These are phyloP conservation scores for Vickermania spadyakhi DNA, from an alignment of 208 protist species.

Conservation along the genomic window DNA sequence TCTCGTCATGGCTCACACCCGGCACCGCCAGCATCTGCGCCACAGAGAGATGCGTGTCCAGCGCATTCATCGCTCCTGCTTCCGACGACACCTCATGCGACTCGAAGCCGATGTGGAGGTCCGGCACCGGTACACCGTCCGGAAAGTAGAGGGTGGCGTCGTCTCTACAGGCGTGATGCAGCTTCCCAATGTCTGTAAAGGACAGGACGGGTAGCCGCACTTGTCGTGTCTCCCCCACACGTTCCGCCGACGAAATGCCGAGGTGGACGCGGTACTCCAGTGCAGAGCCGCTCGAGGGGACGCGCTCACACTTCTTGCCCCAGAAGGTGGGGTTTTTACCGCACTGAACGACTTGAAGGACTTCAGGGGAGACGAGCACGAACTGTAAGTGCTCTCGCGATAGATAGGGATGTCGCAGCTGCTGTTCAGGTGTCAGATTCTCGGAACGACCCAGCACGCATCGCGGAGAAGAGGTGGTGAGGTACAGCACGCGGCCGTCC, in stretches of 20 bases:
- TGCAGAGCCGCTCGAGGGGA: conserved; percentile 8
- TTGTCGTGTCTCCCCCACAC: conserved; percentile 4
- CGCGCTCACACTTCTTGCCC: conserved; percentile 10
- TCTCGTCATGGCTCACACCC: too few species aligned
- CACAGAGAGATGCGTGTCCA: conserved; percentile 14
- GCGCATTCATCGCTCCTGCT: conserved; percentile 13
- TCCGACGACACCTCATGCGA: conserved; percentile 2
- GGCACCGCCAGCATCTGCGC: conserved; percentile 44
- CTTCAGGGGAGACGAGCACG: conserved; percentile 13
- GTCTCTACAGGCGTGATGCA: conserved; percentile 4
- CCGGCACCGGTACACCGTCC: conserved; percentile 37
- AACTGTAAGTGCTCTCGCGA: conserved; percentile 54
- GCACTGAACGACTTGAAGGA: conserved; percentile 14
- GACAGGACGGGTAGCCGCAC: conserved; percentile 16
- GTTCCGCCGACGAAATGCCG: background rate
- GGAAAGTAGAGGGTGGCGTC: conserved; percentile 53
- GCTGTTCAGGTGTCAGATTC: conserved; percentile 31
- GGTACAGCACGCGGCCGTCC: conserved; percentile 28
- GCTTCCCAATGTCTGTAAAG: conserved; percentile 11
- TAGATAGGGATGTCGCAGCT: conserved; percentile 40
- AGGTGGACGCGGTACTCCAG: conserved; percentile 5
- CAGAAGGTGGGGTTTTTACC: conserved; percentile 71
- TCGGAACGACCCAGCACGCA: conserved; percentile 40
- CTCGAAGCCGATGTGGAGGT: conserved; percentile 36
- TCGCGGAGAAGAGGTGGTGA: conserved; percentile 21